Conservation (phyloP, 805 yeast species). For the Phaffomyces opuntiae region DNA sequence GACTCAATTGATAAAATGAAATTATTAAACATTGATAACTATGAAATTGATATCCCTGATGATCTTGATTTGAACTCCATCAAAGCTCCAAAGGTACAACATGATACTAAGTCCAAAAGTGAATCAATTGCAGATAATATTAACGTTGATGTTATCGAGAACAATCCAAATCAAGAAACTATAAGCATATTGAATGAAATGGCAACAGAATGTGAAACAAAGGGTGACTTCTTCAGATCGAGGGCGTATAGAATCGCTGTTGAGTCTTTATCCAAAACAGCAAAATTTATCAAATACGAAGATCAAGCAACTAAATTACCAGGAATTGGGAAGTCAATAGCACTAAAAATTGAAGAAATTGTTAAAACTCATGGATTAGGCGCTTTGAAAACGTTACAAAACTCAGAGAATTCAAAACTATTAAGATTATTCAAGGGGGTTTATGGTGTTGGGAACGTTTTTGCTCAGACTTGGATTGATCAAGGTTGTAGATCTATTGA, state of each 20-base stretch:
- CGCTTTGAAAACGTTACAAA: slow-evolving; percentile 17
- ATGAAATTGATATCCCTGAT: slow-evolving; percentile 7
- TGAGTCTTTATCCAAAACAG: slow-evolving; percentile 25
- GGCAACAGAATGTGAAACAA: slow-evolving; percentile 15
- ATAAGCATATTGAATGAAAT: slow-evolving; percentile 15
- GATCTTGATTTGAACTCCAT: neutral
- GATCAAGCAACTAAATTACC: slow-evolving; percentile 33
- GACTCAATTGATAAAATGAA: slow-evolving; percentile 12
- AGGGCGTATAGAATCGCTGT: slow-evolving; percentile 40
- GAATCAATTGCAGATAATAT: slow-evolving; percentile 6
- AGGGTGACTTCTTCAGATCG: slow-evolving; percentile 32
- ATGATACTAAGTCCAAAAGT: slow-evolving; percentile 4
- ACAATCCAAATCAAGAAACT: slow-evolving; percentile 19
- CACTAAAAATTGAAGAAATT: slow-evolving; percentile 40
- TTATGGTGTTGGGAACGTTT: slow-evolving; percentile 42
- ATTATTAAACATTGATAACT: slow-evolving; percentile 3
- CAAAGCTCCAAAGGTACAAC: neutral
- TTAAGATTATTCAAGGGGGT: slow-evolving; percentile 32
- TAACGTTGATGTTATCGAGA: slow-evolving; percentile 2
- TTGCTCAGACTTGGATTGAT: slow-evolving; percentile 34
- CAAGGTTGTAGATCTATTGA: slow-evolving; percentile 33
- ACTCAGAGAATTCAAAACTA: slow-evolving; percentile 22
- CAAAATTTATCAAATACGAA: slow-evolving; percentile 25
- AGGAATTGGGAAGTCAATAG: slow-evolving; percentile 35
- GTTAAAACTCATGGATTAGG: slow-evolving; percentile 28